phyloP scores from a whole-genome alignment of 169 alveolate species.

The Plasmodium inui region DNA sequence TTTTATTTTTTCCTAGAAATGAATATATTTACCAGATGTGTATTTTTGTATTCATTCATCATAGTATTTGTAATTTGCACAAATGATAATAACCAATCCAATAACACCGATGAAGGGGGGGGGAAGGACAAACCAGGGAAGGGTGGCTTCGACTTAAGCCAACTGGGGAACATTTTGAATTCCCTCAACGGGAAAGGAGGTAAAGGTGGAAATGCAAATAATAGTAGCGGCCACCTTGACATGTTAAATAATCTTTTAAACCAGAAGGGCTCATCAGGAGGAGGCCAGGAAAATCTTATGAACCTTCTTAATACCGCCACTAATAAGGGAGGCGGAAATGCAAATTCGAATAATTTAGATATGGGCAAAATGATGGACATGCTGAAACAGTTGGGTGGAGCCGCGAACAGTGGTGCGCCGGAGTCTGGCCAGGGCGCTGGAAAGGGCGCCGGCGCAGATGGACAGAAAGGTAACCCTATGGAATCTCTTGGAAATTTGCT shows the following conservation, averaged over 20 bases:
- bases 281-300: slow-evolving; percentile 9
- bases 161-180: slow-evolving; percentile 13
- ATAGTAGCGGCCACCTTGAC: not conserved
- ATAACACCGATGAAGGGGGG: not conserved
- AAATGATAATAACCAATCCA: slow-evolving; percentile 23
- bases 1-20: slow-evolving; percentile 41
- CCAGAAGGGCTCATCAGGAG: slow-evolving; percentile 9
- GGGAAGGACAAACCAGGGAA: not conserved
- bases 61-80: slow-evolving; percentile 24
- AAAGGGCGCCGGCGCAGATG: not conserved
- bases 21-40: slow-evolving; percentile 56
- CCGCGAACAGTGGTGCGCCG: not conserved
- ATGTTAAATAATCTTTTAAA: slow-evolving; percentile 4
- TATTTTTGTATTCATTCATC: slow-evolving; percentile 36
- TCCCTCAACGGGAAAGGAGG: slow-evolving; percentile 1
- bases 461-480: not conserved
- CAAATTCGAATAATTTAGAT: slow-evolving; percentile 2
- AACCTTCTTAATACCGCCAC: slow-evolving; percentile 6
- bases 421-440: not conserved
- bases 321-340: not conserved
- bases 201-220: not conserved
- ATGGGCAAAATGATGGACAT: slow-evolving; percentile 20
- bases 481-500: no score
- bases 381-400: slow-evolving; percentile 1
- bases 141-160: slow-evolving; percentile 1